A percentile compares a stretch with the other conserved stretches of the same genome.
These are phyloP conservation scores for Diaporthe destruens DNA, from an alignment of 2,329 filamentous ascomycete genomes.

Conservation along the genomic window DNA sequence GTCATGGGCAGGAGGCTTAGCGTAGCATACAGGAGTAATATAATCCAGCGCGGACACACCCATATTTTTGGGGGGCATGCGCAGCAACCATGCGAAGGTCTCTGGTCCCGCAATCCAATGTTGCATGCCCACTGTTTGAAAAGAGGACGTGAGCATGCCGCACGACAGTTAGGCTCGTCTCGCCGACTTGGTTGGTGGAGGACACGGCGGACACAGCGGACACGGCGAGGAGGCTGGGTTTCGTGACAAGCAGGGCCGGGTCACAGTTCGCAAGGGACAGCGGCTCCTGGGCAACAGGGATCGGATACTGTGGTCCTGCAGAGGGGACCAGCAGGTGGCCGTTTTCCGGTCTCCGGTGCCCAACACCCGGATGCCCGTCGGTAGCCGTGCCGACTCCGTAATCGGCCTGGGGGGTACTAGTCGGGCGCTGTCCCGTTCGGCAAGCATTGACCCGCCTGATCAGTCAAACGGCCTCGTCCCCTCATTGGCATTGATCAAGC, in stretches of 20 bases:
- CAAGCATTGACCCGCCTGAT: conserved; percentile 14
- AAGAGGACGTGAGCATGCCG: background rate
- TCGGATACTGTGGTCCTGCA: conserved; percentile 8
- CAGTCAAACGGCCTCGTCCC: conserved; percentile 14
- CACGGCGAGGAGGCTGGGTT: background rate
- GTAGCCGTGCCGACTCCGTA: conserved; percentile 33
- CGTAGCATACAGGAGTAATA: conserved; percentile 30
- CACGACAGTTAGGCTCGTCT: background rate
- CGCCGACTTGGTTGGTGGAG: background rate
- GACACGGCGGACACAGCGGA: background rate
- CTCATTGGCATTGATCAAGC: background rate
- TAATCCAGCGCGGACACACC: conserved; percentile 22
- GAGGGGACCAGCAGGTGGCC: background rate
- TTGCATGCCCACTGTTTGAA: background rate
- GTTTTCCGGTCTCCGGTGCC: conserved; percentile 28
- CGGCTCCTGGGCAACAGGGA: background rate
- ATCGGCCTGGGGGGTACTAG: conserved; percentile 16
- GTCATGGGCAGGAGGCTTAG: conserved; percentile 7
- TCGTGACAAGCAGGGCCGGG: background rate
- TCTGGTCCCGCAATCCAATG: no score
- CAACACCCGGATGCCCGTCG: conserved; percentile 17
- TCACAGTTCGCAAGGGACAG: background rate
- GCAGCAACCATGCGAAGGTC: background rate
- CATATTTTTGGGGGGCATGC: conserved; percentile 9
- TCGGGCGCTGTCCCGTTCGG: conserved; percentile 16